Percentiles rank a stretch among this genome's conserved stretches.
phyloP scores from a whole-genome alignment of 2,329 filamentous ascomycete genomes.

The Aspergillus tamarii region DNA sequence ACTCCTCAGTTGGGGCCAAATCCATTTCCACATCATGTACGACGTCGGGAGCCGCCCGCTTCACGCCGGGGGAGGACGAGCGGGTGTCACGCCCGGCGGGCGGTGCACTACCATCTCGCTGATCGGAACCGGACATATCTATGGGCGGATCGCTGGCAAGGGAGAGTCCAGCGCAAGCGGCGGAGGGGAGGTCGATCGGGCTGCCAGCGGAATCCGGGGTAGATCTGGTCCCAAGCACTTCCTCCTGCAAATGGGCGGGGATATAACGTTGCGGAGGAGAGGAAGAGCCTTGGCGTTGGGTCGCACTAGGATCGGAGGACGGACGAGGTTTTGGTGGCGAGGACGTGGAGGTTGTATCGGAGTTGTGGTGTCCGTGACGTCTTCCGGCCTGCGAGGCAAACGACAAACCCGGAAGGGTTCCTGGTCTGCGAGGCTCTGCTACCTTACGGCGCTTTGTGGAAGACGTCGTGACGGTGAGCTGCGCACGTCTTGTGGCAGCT shows the following conservation, averaged over 20 bases:
- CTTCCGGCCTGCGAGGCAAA: conserved; percentile 37
- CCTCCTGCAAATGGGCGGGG: conserved; percentile 60
- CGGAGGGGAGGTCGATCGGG: conserved; percentile 50
- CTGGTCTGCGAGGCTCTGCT: conserved; percentile 47
- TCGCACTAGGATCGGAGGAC: conserved; percentile 28
- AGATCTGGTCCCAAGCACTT: conserved; percentile 44
- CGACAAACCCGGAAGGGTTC: conserved; percentile 33
- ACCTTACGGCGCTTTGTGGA: conserved; percentile 54
- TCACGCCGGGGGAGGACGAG: conserved; percentile 39
- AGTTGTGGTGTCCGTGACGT: conserved; percentile 37
- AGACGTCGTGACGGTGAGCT: conserved; percentile 55
- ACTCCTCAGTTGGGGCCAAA: conserved; percentile 21
- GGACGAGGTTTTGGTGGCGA: conserved; percentile 26
- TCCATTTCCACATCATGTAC: conserved; percentile 31
- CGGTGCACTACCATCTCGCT: conserved; percentile 26
- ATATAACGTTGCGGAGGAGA: conserved; percentile 51
- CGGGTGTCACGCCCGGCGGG: conserved; percentile 29
- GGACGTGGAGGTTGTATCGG: conserved; percentile 27
- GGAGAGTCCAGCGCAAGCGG: conserved; percentile 57
- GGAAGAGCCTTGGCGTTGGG: conserved; percentile 33
- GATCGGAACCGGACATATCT: conserved; percentile 48
- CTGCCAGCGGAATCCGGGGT: conserved; percentile 33
- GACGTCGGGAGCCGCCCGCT: conserved; percentile 39
- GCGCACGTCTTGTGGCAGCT: conserved; percentile 50
- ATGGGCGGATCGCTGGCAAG: conserved; percentile 49